A percentile compares a stretch with the other conserved stretches of the same genome.
Evolutionary conservation across 768 basidiomycete genomes (phyloP).

Genomic region (Boletus pseudopeckii): DNA sequence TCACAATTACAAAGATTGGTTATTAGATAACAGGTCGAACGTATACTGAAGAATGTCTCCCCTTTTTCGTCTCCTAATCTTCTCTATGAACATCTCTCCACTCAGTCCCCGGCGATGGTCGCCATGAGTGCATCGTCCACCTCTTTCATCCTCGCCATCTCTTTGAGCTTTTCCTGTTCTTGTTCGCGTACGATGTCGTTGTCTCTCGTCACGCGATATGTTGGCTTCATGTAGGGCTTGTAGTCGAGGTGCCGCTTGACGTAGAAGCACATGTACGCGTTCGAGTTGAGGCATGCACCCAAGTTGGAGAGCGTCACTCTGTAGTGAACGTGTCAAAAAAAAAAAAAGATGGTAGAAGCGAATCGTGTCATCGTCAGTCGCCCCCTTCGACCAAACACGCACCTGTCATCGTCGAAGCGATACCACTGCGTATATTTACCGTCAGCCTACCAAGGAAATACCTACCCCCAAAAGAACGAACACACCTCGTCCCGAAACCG

Average conservation of each 20-base stretch:
- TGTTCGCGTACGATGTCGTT: constrained; percentile 62
- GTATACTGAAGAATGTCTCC: constrained; percentile 6
- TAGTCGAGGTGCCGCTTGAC: constrained; percentile 88
- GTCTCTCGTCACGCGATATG: constrained; percentile 64
- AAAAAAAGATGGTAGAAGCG: neutral
- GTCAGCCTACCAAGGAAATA: neutral
- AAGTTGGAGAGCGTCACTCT: constrained; percentile 75
- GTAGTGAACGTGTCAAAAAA: neutral
- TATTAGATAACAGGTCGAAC: constrained; percentile 12
- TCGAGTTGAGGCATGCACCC: constrained; percentile 62
- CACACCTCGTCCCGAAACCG: constrained; percentile 81
- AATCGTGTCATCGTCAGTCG: neutral
- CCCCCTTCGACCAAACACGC: constrained; percentile 21
- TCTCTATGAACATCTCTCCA: neutral
- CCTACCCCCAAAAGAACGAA: neutral
- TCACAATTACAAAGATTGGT: neutral
- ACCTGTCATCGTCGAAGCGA: constrained; percentile 94
- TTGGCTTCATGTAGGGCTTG: constrained; percentile 64
- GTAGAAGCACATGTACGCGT: constrained; percentile 95
- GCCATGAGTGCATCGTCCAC: constrained; percentile 66
- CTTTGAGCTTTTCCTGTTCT: constrained; percentile 50
- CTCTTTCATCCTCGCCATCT: constrained; percentile 53
- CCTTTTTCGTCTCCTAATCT: neutral
- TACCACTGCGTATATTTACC: constrained; percentile 62
- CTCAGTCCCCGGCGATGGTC: constrained; percentile 30